Evolutionary conservation across 257 asterid genomes (phyloP), one percentile per base, ranked within the genome.

Genomic region (Craterostigma plantagineum): DNA sequence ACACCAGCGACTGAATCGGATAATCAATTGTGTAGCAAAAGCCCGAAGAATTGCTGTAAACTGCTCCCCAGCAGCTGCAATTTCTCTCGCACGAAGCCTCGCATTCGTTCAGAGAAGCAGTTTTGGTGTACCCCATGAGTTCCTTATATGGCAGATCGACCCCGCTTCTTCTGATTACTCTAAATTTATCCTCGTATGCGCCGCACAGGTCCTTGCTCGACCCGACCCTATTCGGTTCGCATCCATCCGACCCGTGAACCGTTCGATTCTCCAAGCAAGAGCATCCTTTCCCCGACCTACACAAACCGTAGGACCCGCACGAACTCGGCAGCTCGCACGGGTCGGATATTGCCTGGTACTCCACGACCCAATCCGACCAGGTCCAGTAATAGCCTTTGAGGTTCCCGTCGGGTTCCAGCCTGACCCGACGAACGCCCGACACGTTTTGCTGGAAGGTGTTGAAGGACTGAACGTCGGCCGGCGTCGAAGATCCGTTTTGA

Each of bases 31-130:
- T 64, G 85, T 82, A 76, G 72, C 98, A 87, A 65, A 79, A 74
- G 60, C 98, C 95, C 55, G 93, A 79, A 10, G 74, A 49, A 69
- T 87, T 87, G 51, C 79, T 76, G 56, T 79, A 87, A 66, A 68
- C 92, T 67, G 41, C 95, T 1, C 95, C 98, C 95, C 93, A 79
- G 38, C 95, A 87, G 11, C 82, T 59, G 45, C 98, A 87, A 52
- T 70, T 76, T 1, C 38, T 46, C 49, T 61, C 66, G 46, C 98
- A 87, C n/a, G 75, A 44, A 8, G 50, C 53, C 62, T 73, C 83
- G 44, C 98, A 87, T 51, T 46, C 40, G 33, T 62, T 62, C 4
- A 69, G 11, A 15, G 79, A 67, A 13, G 30, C 55, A 90, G 63
- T 65, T 42, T 37, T 68, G 15, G n/a, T 10, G 51, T 64, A 79